Base-by-base conservation (phyloP, 108 stramenopile genomes). In the Aurantiochytrium sp. region DNA sequence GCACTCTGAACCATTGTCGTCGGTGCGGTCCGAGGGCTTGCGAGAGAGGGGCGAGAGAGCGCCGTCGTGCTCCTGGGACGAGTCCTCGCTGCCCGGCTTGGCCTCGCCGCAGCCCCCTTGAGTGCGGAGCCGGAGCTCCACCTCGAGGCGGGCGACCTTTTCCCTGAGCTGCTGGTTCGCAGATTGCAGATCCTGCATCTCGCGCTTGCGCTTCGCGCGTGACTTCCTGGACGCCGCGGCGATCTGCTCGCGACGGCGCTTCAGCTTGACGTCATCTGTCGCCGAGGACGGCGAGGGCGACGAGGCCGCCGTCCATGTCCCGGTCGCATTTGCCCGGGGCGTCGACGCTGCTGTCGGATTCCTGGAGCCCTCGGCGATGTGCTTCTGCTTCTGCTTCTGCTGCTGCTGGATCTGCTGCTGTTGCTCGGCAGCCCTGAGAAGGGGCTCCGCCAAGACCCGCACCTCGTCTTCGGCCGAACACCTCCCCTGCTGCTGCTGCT, bases 161-260 rank as follows among this genome's bases (percentile, higher is more conserved):
- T 81, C 73, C 19, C 45, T 12, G 4, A 81, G 73, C 45, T 81
- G 39, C 42, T 48, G 73, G 1, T 81, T 81, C 21, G 45, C 73
- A 5, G 8, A 1, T 41, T 48, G 73, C 12, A 81, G 73, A 24
- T 81, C 73, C 73, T 81, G 42, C 73, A 81, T 41, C 39, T 81
- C 73, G 1, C 73, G 39, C 73, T 81, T 81, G 73, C 73, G 73
- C 73, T 81, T 81, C 1, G 73, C 73, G 24, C 73, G 73, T 6
- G 73, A 81, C 1, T 81, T 81, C 21, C 73, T 12, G 1, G 73
- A 81, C 17, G 73, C 73, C 17, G 45, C 42, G 45, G 73, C 73
- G 4, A 81, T 81, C 39, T 81, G 73, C 73, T 81, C 42, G 27
- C 73, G 39, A 12, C 73, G 39, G 12, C 45, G 39, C 42, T 41